Base-by-base conservation (phyloP, 306 rosid species). In the Dicorynia guianensis region DNA sequence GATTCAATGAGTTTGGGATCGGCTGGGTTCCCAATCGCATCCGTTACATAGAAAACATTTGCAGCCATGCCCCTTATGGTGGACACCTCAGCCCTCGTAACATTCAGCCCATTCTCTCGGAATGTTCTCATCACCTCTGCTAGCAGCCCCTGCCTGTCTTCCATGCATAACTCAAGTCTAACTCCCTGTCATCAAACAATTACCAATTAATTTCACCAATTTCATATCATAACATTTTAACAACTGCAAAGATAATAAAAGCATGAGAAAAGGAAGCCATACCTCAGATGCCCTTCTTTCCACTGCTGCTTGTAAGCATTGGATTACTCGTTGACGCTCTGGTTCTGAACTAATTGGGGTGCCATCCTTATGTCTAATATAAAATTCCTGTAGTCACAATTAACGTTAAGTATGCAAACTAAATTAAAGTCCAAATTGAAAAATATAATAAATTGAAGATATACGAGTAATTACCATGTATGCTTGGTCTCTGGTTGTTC, bases 281-380 rank as follows among this genome's bases (percentile, higher is more conserved):
- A 92, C 99, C 93, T 89, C 92, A 66, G 91, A 90, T n/a, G 93
- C 85, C 76, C 99, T 86, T 82, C 99, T 89, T 76, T 92, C 82
- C 54, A 95, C 86, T 0, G 99, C 88, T 56, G 99, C 97, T 79
- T 87, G 78, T 82, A 95, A 76, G 79, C 99, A 95, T 60, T 85
- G 97, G 63, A 92, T 95, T 6, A 95, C 99, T 0, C 97, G 89
- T 44, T 90, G 97, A 47, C 89, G 80, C 69, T 95, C 99, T 0
- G 99, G 84, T 69, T 92, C 99, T 46, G 99, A 95, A 77, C 97
- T 95, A 52, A 95, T 95, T n/a, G 97, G 99, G 4, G 96, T 90
- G 62, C 99, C 99, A 74, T 95, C 97, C 11, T 74, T 83, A 68
- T 95, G 99, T 60, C 91, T 87, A 34, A 95, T 90, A 75, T 90